phyloP scores from a whole-genome alignment of 257 asterid species.

The Solanum bulbocastanum region DNA sequence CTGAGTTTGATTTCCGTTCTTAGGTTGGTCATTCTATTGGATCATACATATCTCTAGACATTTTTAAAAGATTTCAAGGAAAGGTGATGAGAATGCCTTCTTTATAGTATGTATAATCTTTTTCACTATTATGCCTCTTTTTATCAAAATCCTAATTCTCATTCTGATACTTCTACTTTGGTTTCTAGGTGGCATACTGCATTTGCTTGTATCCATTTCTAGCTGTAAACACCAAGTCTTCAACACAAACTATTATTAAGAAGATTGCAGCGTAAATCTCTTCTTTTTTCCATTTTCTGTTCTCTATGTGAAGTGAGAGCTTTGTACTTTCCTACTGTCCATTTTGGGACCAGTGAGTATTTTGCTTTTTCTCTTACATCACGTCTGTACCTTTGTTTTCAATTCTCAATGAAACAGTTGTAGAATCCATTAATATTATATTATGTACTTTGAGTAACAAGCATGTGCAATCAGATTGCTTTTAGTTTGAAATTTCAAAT shows the following conservation, averaged over 20 bases:
- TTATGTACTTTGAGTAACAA: background rate
- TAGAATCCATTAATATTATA: background rate
- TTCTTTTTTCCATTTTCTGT: background rate
- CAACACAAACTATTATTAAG: slow-evolving; percentile 50
- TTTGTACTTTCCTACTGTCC: background rate
- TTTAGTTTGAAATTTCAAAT: background rate
- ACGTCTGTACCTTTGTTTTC: background rate
- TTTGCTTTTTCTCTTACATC: background rate
- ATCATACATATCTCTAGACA: slow-evolving; percentile 63
- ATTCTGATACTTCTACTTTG: slow-evolving; percentile 7
- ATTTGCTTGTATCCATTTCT: slow-evolving; percentile 74
- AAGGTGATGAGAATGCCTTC: slow-evolving; percentile 41
- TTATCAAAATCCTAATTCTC: background rate
- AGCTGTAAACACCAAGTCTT: slow-evolving; percentile 54
- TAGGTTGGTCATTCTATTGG: slow-evolving; percentile 97
- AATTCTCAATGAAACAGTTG: background rate
- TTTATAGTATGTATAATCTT: background rate
- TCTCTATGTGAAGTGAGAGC: background rate
- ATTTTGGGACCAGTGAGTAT: background rate
- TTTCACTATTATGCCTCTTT: background rate
- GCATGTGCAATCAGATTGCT: background rate
- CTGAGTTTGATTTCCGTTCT: slow-evolving; percentile 15
- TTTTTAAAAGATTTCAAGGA: slow-evolving; percentile 43
- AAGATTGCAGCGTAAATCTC: slow-evolving; percentile 39
- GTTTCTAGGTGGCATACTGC: slow-evolving; percentile 49